Base-by-base conservation (phyloP, 2,329 filamentous ascomycete species). In the Arthroderma uncinatum region DNA sequence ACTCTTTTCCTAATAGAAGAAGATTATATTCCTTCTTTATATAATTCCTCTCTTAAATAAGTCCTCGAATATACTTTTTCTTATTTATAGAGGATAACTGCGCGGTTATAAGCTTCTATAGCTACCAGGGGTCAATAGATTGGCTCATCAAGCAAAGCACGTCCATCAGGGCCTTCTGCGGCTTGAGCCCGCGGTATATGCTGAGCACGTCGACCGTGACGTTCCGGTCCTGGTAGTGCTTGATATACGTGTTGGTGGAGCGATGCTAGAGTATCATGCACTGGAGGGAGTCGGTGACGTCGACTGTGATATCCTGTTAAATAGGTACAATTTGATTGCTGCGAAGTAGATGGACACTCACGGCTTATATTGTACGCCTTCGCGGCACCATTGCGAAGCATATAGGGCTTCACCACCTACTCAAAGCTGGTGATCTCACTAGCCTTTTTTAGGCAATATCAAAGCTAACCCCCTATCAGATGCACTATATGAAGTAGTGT, bases 211-310 rank as follows among this genome's bases (percentile, higher is more conserved):
- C 7, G 7, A 30, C 28, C 7, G 7, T 30, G 7, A 30, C 7
- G 7, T 30, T 30, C 7, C 7, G 40, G 30, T 55, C 37, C 34
- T 55, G 9, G 19, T 42, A 42, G 39, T 42, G 10, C 21, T 40
- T 55, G n/a, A 55, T 12, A 4, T 37, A 55, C 5, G 36, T 55
- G 42, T 55, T 10, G 8, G 40, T 55, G 6, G 57, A 62, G 1
- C 47, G 28, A 30, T 64, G 42, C 58, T 64, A 37, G 33, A 64
- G 37, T 9, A 64, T 64, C n/a, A 64, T 59, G 28, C 62, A 63
- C 52, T 64, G 28, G 47, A 63, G 57, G 37, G 60, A 54, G 39
- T 63, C 47, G 52, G 60, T 62, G 8, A 62, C 9, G 8, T 55
- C 36, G 14, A 14, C 53, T 30, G 7, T 30, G 7, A 30, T 30